These are phyloP conservation scores for Glycine soja DNA, from an alignment of 306 rosid species.

Conservation along the genomic window DNA sequence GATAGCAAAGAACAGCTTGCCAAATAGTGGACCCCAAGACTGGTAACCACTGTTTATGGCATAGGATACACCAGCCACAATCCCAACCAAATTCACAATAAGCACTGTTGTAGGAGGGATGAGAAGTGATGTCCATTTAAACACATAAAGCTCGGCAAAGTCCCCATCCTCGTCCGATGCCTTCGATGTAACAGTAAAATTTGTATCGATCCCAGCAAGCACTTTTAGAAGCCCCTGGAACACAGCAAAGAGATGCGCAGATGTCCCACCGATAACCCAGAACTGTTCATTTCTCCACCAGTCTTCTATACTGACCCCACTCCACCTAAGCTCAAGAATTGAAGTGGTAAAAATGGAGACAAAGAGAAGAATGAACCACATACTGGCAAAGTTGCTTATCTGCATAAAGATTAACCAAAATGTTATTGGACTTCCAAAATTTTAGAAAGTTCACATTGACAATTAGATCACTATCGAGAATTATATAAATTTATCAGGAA, in stretches of 20 bases:
- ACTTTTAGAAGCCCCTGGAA: conserved; percentile 96
- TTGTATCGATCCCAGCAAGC: conserved; percentile 93
- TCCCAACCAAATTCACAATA: conserved; percentile 77
- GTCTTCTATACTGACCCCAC: conserved; percentile 96
- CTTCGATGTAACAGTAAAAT: conserved; percentile 91
- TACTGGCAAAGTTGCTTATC: conserved; percentile 98
- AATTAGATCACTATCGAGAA: too few species aligned
- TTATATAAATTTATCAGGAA: not conserved
- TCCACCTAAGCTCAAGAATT: conserved; percentile 99
- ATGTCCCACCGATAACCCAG: conserved; percentile 99
- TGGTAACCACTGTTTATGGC: conserved; percentile 94
- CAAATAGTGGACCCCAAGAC: conserved; percentile 94
- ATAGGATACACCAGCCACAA: conserved; percentile 91
- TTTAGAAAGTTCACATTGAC: not conserved
- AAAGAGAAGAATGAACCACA: conserved; percentile 98
- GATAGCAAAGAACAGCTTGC: conserved; percentile 83
- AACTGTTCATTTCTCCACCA: conserved; percentile 99
- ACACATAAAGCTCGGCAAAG: conserved; percentile 87
- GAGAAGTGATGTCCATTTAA: conserved; percentile 95
- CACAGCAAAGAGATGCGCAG: conserved; percentile 97
- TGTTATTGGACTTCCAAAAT: conserved; percentile 28
- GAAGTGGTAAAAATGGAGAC: conserved; percentile 90
- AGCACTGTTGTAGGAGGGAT: conserved; percentile 95
- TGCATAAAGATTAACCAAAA: conserved; percentile 50
- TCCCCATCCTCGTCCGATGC: conserved; percentile 95